Conservation (phyloP, 495 filamentous ascomycete species). For the Neurospora pannonica region DNA sequence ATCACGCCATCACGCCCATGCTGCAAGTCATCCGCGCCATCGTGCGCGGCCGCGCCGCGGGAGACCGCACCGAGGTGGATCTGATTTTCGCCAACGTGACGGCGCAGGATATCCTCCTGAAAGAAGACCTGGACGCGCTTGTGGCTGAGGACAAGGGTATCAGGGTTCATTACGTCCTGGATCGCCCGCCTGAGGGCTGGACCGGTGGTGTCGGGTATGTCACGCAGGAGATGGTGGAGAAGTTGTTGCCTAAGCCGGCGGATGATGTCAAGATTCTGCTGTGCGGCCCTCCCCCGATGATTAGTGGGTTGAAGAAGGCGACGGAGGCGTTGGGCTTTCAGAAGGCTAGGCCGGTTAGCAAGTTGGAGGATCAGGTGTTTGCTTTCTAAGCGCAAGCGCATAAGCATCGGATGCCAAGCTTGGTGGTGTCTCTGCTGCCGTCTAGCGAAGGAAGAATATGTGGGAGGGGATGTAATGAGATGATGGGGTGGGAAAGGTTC, state of each 20-base stretch:
- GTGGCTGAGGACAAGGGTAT: conserved; percentile 67
- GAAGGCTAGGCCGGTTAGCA: conserved; percentile 89
- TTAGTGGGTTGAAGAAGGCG: conserved; percentile 94
- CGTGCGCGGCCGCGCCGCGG: conserved; percentile 66
- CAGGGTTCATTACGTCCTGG: conserved; percentile 85
- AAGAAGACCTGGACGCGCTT: conserved; percentile 78
- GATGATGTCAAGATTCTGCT: conserved; percentile 89
- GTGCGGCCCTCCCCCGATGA: conserved; percentile 94
- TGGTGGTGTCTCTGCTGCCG: too few species aligned
- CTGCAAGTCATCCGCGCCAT: conserved; percentile 89
- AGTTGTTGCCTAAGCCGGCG: conserved; percentile 74
- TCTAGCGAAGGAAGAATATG: too few species aligned
- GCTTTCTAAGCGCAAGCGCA: conserved; percentile 82
- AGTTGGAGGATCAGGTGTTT: conserved; percentile 95
- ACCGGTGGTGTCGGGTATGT: conserved; percentile 86
- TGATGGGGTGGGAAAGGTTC: not conserved
- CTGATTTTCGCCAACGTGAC: conserved; percentile 96
- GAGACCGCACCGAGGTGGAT: conserved; percentile 81
- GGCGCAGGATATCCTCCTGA: conserved; percentile 80
- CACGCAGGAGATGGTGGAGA: conserved; percentile 83
- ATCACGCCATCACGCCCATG: conserved; percentile 98
- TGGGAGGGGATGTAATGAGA: not conserved
- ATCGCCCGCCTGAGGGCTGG: conserved; percentile 91
- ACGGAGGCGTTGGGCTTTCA: conserved; percentile 79
- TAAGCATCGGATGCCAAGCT: too few species aligned